Percentiles rank a stretch among this genome's conserved stretches.
Conservation (phyloP, 2,329 filamentous ascomycete species). For the Blastomyces emzantsi region DNA sequence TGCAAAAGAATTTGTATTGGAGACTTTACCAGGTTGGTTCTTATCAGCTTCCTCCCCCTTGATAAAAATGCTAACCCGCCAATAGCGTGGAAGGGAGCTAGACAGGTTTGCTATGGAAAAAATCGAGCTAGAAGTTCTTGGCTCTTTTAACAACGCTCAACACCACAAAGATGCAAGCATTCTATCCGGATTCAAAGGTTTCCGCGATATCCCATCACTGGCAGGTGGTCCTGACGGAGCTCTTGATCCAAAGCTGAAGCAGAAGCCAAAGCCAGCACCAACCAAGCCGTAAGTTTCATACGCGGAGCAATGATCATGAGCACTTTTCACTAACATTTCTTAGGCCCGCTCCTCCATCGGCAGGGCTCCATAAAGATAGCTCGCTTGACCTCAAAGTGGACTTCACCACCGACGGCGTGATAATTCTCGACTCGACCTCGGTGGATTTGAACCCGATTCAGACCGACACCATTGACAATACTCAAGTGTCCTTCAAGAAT, state of each 20-base stretch:
- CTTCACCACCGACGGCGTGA: not conserved
- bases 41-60: not conserved
- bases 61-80: not conserved
- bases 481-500: conserved; percentile 1
- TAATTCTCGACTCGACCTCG: conserved; percentile 2
- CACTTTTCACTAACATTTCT: not conserved
- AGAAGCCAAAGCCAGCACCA: conserved; percentile 1
- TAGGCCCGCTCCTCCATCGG: conserved; percentile 3
- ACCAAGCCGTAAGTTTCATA: not conserved
- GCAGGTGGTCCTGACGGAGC: conserved; percentile 6
- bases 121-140: conserved; percentile 7
- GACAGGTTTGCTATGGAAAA: conserved; percentile 5
- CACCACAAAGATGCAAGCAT: conserved; percentile 1
- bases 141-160: conserved; percentile 4
- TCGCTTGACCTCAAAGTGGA: conserved; percentile 3
- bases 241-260: conserved; percentile 7
- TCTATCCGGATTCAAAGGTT: conserved; percentile 1
- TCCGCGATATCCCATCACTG: conserved; percentile 7
- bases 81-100: conserved; percentile 3
- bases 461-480: conserved; percentile 7
- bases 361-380: not conserved
- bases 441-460: conserved; percentile 3
- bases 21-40: conserved; percentile 5
- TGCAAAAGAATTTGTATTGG: conserved; percentile 7
- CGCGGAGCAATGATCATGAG: not conserved